Base-by-base conservation (phyloP, 2,329 filamentous ascomycete genomes). In the Tricladium varicosporioides region DNA sequence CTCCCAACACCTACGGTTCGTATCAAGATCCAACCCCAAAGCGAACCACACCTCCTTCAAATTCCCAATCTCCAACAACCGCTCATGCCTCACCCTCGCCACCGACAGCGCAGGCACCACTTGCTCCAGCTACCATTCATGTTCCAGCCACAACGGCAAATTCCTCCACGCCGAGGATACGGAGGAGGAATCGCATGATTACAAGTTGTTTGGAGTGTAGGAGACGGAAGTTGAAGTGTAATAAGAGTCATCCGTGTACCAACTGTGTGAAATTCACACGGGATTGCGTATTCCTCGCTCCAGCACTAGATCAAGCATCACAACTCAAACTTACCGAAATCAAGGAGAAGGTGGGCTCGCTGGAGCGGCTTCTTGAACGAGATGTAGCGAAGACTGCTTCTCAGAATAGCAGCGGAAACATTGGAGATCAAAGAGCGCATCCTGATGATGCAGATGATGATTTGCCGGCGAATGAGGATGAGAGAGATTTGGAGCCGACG, bases 211-310 rank as follows among this genome's bases (percentile, higher is more conserved):
- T 87, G 33, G 84, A 88, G 70, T 91, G 87, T 69, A 81, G 89
- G 42, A 82, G 88, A 18, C 81, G 89, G 43, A 93, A 93, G 73
- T 76, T 92, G 55, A 90, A 89, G 70, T 93, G 89, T 74, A 86
- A 90, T 74, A 91, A 89, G 69, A 73, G 78, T 16, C 80, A 87
- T 51, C 87, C 89, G 59, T 93, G 89, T 69, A 78, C 78, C 14
- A 69, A 67, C 44, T 69, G 69, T 36, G 51, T 65, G 1, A 70
- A 78, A 51, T 77, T 75, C 67, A 66, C 69, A n/a, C 74, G 79
- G 15, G 75, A 79, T 62, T 83, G 80, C 63, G 70, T 70, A 5
- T 71, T 70, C 51, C 52, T 71, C 27, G 68, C 66, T 15, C 68
- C 68, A 11, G 65, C 69, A 18, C 75, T 89, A n/a, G 88, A 91